These are phyloP conservation scores for Tricholoma matsutake DNA, from an alignment of 768 basidiomycete genomes.

Conservation along the genomic window DNA sequence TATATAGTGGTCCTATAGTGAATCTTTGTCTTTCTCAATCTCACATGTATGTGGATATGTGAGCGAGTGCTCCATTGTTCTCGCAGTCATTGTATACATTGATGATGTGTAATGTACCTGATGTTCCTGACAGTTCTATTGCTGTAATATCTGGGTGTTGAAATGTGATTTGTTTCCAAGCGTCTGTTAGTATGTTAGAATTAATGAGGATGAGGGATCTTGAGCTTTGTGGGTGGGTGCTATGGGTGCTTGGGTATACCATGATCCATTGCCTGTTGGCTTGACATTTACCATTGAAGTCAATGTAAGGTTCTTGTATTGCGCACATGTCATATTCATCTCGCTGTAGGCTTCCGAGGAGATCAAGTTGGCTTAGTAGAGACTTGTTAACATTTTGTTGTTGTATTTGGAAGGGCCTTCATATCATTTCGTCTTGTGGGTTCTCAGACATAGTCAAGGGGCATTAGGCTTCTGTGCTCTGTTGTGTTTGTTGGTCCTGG, in stretches of 20 bases:
- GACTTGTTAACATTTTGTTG: no score
- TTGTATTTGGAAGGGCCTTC: no score
- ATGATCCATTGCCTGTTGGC: not conserved
- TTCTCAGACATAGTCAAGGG: no score
- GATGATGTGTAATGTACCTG: conserved; percentile 25
- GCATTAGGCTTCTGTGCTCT: no score
- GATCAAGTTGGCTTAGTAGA: no score
- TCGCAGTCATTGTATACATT: conserved; percentile 38
- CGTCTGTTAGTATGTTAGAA: not conserved
- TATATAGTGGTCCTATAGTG: not conserved
- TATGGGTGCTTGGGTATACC: conserved; percentile 7
- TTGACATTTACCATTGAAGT: not conserved
- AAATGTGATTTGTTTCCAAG: not conserved
- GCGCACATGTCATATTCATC: no score
- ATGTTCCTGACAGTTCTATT: not conserved
- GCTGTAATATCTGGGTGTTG: conserved; percentile 21
- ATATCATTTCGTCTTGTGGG: no score
- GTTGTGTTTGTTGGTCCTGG: not conserved
- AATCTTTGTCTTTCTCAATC: conserved; percentile 8
- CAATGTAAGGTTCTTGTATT: no score
- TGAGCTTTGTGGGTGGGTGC: conserved; percentile 2
- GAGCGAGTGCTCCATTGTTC: no score
- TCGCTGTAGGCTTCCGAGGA: no score
- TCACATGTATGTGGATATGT: conserved; percentile 9
- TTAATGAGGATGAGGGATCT: not conserved